phyloP scores from a whole-genome alignment of 2,329 filamentous ascomycete genomes.

The Colletotrichum graminicola region DNA sequence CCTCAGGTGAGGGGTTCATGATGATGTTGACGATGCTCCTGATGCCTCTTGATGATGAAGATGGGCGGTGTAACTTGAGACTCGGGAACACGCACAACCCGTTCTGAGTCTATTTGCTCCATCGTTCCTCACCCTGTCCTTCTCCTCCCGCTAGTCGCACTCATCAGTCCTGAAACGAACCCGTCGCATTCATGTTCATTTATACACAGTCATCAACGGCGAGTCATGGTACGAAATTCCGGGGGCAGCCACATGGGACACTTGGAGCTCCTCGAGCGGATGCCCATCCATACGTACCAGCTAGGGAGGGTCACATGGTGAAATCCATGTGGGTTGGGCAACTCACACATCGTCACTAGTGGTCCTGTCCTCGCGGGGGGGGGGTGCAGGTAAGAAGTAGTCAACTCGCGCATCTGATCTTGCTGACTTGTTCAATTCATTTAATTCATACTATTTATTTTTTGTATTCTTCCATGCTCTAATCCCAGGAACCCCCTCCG shows the following conservation, averaged over 20 bases:
- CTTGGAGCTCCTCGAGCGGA: not conserved
- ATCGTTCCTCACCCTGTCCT: too few species aligned
- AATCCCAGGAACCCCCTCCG: not conserved
- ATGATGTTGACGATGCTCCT: not conserved
- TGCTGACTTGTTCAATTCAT: conserved; percentile 9
- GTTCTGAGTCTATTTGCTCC: too few species aligned
- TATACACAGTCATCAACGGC: too few species aligned
- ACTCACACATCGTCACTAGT: not conserved
- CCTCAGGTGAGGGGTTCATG: not conserved
- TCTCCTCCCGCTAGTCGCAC: not conserved
- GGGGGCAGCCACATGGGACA: not conserved
- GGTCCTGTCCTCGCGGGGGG: not conserved
- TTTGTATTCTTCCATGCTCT: not conserved
- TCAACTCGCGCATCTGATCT: not conserved
- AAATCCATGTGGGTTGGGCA: not conserved
- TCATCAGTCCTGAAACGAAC: not conserved
- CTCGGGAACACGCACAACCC: too few species aligned
- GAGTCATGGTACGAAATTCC: not conserved
- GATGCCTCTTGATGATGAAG: not conserved
- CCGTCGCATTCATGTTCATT: not conserved
- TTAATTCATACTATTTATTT: not conserved
- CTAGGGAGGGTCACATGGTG: not conserved
- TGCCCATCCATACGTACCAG: not conserved
- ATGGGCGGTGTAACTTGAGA: too few species aligned
- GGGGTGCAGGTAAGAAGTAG: too few species aligned